These are phyloP conservation scores for Peronosclerospora sorghi DNA, from an alignment of 352 stramenopile species.

Conservation along the genomic window DNA sequence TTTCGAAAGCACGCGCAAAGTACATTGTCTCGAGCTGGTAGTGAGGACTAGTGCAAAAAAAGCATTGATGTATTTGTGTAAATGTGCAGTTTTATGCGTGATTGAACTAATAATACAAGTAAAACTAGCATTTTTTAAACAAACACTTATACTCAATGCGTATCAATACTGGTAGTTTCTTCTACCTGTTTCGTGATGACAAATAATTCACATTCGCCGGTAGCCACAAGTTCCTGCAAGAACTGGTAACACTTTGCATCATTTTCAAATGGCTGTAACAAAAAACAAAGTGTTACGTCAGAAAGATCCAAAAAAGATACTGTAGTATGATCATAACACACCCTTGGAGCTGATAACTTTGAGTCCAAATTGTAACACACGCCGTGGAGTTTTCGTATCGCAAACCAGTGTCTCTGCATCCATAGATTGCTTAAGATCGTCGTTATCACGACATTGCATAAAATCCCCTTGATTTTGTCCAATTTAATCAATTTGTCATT, in stretches of 20 bases:
- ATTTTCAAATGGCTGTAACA: conserved; percentile 32
- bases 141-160: too few relatives aligned
- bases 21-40: conserved; percentile 14
- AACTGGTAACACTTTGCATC: conserved; percentile 40
- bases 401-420: conserved; percentile 72
- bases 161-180: too few relatives aligned
- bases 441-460: conserved; percentile 58
- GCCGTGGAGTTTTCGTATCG: conserved; percentile 47
- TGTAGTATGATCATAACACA: conserved; percentile 6
- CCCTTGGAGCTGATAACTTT: conserved; percentile 42
- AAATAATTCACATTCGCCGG: conserved; percentile 67
- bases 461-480: conserved; percentile 32
- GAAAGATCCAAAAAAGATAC: not conserved
- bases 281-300: not conserved
- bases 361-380: conserved; percentile 75
- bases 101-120: too few relatives aligned
- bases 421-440: conserved; percentile 36
- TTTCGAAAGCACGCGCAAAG: conserved; percentile 29
- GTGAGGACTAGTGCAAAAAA: too few relatives aligned
- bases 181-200: conserved; percentile 18
- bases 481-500: conserved; percentile 32
- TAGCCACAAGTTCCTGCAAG: conserved; percentile 54
- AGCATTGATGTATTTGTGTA: too few relatives aligned
- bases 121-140: too few relatives aligned
- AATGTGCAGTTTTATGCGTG: too few relatives aligned